These are phyloP conservation scores for Penicillium manginii DNA, from an alignment of 495 filamentous ascomycete species.

Conservation along the genomic window DNA sequence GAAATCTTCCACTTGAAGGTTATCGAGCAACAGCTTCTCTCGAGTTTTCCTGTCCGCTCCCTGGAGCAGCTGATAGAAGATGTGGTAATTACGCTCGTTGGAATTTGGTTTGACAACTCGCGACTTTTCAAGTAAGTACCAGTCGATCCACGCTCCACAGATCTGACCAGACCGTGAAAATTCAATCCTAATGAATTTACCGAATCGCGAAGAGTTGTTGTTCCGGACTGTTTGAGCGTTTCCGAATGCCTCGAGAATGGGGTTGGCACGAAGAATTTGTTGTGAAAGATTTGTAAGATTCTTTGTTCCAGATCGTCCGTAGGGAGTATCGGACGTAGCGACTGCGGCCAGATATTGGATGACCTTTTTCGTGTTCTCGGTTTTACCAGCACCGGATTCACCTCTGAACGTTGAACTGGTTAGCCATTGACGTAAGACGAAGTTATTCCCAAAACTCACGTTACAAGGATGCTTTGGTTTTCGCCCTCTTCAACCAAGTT, in stretches of 20 bases:
- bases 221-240: constrained; percentile 98
- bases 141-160: constrained; percentile 95
- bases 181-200: constrained; percentile 98
- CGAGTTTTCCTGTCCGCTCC: constrained; percentile 77
- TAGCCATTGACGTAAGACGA: constrained; percentile 5
- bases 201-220: constrained; percentile 98
- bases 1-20: constrained; percentile 80
- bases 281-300: constrained; percentile 90
- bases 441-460: constrained; percentile 47
- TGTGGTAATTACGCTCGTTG: constrained; percentile 93
- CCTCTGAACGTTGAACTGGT: constrained; percentile 52
- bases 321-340: constrained; percentile 78
- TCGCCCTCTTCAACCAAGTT: constrained; percentile 94
- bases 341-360: constrained; percentile 98
- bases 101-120: constrained; percentile 85
- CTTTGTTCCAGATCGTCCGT: constrained; percentile 60
- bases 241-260: constrained; percentile 96
- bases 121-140: constrained; percentile 98
- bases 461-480: constrained; percentile 97
- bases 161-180: constrained; percentile 91
- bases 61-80: constrained; percentile 94
- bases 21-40: constrained; percentile 73
- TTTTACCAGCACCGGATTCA: constrained; percentile 98
- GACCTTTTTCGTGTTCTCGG: constrained; percentile 99
- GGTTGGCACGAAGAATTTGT: constrained; percentile 95